phyloP scores from a whole-genome alignment of 2,329 filamentous ascomycete genomes.

The Arthrobotrys pseudoclavata region DNA sequence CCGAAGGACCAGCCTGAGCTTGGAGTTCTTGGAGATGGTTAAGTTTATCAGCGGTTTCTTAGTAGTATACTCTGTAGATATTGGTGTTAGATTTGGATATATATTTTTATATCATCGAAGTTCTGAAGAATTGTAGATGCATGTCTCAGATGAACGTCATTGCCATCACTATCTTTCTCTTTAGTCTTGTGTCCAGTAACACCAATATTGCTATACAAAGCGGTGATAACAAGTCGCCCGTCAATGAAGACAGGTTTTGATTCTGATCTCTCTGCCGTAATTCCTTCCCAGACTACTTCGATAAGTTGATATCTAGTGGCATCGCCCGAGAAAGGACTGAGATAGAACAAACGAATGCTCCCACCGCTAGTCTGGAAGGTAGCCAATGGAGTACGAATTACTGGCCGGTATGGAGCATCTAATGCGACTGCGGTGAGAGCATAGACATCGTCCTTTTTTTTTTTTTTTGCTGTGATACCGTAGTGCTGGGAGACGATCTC shows the following conservation, averaged over 20 bases:
- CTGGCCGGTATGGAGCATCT: neutral
- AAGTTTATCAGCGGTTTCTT: constrained; percentile 4
- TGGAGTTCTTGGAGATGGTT: constrained; percentile 6
- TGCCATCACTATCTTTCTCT: neutral
- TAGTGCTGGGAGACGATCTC: neutral
- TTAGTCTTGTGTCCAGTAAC: neutral
- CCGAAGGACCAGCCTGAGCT: neutral
- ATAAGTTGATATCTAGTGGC: neutral
- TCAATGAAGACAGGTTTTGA: neutral
- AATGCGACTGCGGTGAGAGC: neutral
- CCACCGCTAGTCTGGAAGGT: neutral
- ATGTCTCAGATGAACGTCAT: neutral
- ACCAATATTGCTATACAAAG: constrained; percentile 4
- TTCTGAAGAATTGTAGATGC: neutral
- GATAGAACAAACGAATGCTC: neutral
- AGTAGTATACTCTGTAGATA: neutral
- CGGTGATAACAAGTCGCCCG: neutral
- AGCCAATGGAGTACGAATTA: neutral
- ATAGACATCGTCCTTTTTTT: neutral
- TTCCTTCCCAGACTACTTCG: neutral
- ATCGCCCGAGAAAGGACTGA: neutral
- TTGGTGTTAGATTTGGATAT: neutral
- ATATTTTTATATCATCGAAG: neutral
- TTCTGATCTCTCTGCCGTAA: neutral
- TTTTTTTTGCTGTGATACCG: neutral